phyloP scores from a whole-genome alignment of 305 asterid species.

The Caryopteris hybrid region DNA sequence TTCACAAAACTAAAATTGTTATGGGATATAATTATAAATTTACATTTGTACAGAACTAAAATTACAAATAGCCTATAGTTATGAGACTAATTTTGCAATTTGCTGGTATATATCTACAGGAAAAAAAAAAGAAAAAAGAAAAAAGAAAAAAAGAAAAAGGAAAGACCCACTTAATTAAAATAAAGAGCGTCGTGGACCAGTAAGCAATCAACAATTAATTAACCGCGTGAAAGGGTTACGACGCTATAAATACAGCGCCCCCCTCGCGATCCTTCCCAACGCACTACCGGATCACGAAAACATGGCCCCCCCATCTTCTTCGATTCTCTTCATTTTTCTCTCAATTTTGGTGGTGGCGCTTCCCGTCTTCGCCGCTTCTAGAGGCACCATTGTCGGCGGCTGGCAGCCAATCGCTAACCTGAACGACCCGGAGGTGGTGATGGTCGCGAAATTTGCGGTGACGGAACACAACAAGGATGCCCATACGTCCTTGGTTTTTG shows the following conservation, averaged over 20 bases:
- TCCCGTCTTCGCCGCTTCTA: not conserved
- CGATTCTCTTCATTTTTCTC: conserved; percentile 2
- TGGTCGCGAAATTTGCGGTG: conserved; percentile 27
- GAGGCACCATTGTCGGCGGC: not conserved
- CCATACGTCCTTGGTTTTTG: conserved; percentile 13
- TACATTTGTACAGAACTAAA: too few relatives aligned
- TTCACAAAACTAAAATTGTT: too few relatives aligned
- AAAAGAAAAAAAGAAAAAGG: too few relatives aligned
- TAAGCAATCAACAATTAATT: too few relatives aligned
- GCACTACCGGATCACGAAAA: not conserved
- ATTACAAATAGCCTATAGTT: too few relatives aligned
- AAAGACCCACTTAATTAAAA: too few relatives aligned
- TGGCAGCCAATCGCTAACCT: conserved; percentile 13
- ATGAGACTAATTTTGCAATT: too few relatives aligned
- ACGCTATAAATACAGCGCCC: not conserved
- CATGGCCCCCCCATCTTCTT: conserved; percentile 9
- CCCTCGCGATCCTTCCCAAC: not conserved
- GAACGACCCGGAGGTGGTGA: conserved; percentile 13
- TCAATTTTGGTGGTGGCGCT: conserved; percentile 2
- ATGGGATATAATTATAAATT: too few relatives aligned
- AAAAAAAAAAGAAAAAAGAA: too few relatives aligned
- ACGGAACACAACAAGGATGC: conserved; percentile 24
- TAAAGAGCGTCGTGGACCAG: too few relatives aligned
- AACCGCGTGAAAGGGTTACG: not conserved
- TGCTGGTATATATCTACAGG: too few relatives aligned